These are phyloP conservation scores for Xylaria sp. DNA, from an alignment of 2,329 filamentous ascomycete species.

Conservation along the genomic window DNA sequence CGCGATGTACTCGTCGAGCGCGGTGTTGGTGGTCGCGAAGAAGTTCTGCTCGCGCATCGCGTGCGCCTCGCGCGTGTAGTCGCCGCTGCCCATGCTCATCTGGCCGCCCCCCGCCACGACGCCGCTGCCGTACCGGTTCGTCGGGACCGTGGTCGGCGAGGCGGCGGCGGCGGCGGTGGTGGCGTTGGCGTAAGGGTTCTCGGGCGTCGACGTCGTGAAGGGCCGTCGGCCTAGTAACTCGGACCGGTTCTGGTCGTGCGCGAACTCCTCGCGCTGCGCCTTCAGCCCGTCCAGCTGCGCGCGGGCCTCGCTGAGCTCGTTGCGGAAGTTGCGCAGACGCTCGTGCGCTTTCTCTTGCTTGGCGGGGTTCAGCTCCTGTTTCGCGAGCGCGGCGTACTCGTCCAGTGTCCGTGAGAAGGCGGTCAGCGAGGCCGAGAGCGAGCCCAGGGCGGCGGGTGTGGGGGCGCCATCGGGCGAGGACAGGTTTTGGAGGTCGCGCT, in stretches of 20 bases:
- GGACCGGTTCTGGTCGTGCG: slow-evolving; percentile 68
- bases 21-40: slow-evolving; percentile 78
- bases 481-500: slow-evolving; percentile 75
- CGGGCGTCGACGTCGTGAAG: slow-evolving; percentile 78
- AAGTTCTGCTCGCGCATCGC: slow-evolving; percentile 90
- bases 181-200: slow-evolving; percentile 85
- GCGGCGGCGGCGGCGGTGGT: slow-evolving; percentile 38
- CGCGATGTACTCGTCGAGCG: slow-evolving; percentile 93
- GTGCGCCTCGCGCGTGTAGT: slow-evolving; percentile 76
- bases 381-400: slow-evolving; percentile 85
- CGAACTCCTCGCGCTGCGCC: slow-evolving; percentile 74
- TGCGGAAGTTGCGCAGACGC: slow-evolving; percentile 82
- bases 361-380: slow-evolving; percentile 85
- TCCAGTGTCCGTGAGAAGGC: slow-evolving; percentile 89
- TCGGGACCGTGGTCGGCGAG: slow-evolving; percentile 44
- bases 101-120: slow-evolving; percentile 42
- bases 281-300: slow-evolving; percentile 79
- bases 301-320: slow-evolving; percentile 81
- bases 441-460: slow-evolving; percentile 62
- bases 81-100: slow-evolving; percentile 58
- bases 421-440: slow-evolving; percentile 70
- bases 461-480: slow-evolving; percentile 53
- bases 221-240: slow-evolving; percentile 87
- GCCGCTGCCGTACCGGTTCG: slow-evolving; percentile 49
- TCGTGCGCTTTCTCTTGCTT: slow-evolving; percentile 93